Evolutionary conservation across 2,329 filamentous ascomycete genomes (phyloP).

Genomic region (Pestalotiopsis sp.): DNA sequence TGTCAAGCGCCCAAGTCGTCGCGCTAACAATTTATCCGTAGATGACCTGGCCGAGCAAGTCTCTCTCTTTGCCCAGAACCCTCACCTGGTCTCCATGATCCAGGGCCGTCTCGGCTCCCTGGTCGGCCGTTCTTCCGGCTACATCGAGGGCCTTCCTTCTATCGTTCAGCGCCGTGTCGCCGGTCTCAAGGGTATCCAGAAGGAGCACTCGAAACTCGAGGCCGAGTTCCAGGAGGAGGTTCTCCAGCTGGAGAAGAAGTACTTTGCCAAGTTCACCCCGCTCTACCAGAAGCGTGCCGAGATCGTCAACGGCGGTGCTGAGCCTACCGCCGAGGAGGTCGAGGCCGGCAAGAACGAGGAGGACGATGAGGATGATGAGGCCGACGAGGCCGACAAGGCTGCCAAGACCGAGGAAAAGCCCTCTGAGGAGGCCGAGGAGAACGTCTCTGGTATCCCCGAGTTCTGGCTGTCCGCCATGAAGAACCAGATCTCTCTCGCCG

Average conservation of each 20-base stretch:
- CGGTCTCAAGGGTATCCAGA: slow-evolving; percentile 96
- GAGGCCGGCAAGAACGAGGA: slow-evolving; percentile 73
- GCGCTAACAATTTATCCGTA: slow-evolving; percentile 39
- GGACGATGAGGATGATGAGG: slow-evolving; percentile 70
- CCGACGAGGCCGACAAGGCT: slow-evolving; percentile 53
- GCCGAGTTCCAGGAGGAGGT: slow-evolving; percentile 99
- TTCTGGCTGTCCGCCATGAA: slow-evolving; percentile 99
- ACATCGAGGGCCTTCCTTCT: slow-evolving; percentile 92
- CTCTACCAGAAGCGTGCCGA: slow-evolving; percentile 92
- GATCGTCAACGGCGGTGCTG: slow-evolving; percentile 84
- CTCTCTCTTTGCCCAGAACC: slow-evolving; percentile 94
- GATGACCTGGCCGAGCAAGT: slow-evolving; percentile 86
- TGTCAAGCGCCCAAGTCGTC: slow-evolving; percentile 17
- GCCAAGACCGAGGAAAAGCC: slow-evolving; percentile 60
- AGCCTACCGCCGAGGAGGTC: slow-evolving; percentile 87
- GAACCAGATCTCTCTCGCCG: slow-evolving; percentile 94
- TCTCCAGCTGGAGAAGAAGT: slow-evolving; percentile 98
- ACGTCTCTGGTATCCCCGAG: slow-evolving; percentile 85
- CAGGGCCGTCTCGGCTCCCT: slow-evolving; percentile 93
- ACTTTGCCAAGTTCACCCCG: slow-evolving; percentile 97
- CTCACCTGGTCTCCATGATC: slow-evolving; percentile 93
- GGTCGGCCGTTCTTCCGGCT: slow-evolving; percentile 93
- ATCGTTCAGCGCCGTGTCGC: slow-evolving; percentile 91
- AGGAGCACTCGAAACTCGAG: slow-evolving; percentile 98
- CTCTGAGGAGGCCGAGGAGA: slow-evolving; percentile 49